Percentiles rank a stretch among this genome's conserved stretches.
Conservation (phyloP, 208 protist species). For the Leishmania tarentolae region DNA sequence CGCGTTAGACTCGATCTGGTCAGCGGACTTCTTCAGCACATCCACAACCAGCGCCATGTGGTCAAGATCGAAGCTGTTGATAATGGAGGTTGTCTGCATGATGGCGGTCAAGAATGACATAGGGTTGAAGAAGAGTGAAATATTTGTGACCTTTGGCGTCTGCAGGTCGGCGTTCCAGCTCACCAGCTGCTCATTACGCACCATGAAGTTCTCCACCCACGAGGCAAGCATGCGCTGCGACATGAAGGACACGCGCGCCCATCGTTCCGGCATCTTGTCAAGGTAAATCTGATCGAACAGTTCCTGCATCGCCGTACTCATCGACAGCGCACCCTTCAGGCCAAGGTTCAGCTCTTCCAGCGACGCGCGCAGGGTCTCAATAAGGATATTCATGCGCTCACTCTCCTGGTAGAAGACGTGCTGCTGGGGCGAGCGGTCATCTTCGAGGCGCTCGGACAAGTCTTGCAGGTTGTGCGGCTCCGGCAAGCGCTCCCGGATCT, state of each 20-base stretch:
- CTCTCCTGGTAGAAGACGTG: slow-evolving; percentile 98
- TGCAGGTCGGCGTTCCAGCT: slow-evolving; percentile 94
- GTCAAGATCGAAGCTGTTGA: slow-evolving; percentile 97
- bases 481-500: slow-evolving; percentile 91
- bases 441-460: slow-evolving; percentile 92
- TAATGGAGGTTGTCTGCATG: slow-evolving; percentile 98
- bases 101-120: slow-evolving; percentile 99
- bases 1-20: slow-evolving; percentile 93
- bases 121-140: slow-evolving; percentile 98
- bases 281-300: slow-evolving; percentile 93
- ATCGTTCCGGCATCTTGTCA: slow-evolving; percentile 94
- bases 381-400: slow-evolving; percentile 98
- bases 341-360: slow-evolving; percentile 98
- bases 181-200: slow-evolving; percentile 94
- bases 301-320: slow-evolving; percentile 92
- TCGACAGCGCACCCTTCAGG: slow-evolving; percentile 94
- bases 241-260: slow-evolving; percentile 97
- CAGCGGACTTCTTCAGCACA: slow-evolving; percentile 96
- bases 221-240: slow-evolving; percentile 92
- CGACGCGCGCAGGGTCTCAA: slow-evolving; percentile 88
- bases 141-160: slow-evolving; percentile 95
- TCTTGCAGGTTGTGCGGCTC: slow-evolving; percentile 93
- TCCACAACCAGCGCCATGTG: slow-evolving; percentile 95
- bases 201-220: slow-evolving; percentile 97
- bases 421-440: slow-evolving; percentile 97